Evolutionary conservation across 208 protist species (phyloP).

Genomic region (Leishmania tarentolae): DNA sequence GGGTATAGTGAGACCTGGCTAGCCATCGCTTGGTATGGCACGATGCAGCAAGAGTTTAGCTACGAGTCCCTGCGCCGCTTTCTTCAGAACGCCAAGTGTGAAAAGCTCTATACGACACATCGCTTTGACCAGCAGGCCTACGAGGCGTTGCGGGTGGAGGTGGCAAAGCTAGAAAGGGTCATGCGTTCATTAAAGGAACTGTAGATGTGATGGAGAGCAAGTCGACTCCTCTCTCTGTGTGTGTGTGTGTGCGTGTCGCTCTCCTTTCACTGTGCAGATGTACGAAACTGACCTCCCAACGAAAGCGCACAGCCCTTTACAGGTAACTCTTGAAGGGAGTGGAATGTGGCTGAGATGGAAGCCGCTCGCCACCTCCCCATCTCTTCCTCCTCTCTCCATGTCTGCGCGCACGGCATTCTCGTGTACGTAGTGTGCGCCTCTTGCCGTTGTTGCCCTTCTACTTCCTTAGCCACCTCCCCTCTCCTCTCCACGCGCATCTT

Average conservation of each 20-base stretch:
- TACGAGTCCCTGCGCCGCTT: slow-evolving; percentile 43
- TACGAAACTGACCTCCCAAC: neutral
- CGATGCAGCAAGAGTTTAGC: slow-evolving; percentile 53
- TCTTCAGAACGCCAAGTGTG: slow-evolving; percentile 19
- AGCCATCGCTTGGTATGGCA: slow-evolving; percentile 62
- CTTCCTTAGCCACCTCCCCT: neutral
- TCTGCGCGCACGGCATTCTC: neutral
- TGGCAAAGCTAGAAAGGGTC: slow-evolving; percentile 37
- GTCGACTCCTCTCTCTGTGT: neutral
- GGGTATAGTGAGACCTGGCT: slow-evolving; percentile 79
- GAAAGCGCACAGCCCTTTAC: neutral
- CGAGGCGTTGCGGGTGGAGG: slow-evolving; percentile 45
- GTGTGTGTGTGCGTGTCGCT: neutral
- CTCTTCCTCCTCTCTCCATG: neutral
- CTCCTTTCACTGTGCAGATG: neutral
- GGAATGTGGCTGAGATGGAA: neutral
- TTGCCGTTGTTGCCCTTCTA: neutral
- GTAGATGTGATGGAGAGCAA: neutral
- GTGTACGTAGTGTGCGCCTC: too few relatives aligned
- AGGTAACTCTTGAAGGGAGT: neutral
- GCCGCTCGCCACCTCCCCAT: neutral
- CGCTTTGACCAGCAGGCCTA: slow-evolving; percentile 38
- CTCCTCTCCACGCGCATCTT: neutral
- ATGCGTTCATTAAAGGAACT: slow-evolving; percentile 37
- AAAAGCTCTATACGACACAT: slow-evolving; percentile 33